Evolutionary conservation across 2,329 filamentous ascomycete genomes (phyloP).

Genomic region (Nothomitra cinnamomea): DNA sequence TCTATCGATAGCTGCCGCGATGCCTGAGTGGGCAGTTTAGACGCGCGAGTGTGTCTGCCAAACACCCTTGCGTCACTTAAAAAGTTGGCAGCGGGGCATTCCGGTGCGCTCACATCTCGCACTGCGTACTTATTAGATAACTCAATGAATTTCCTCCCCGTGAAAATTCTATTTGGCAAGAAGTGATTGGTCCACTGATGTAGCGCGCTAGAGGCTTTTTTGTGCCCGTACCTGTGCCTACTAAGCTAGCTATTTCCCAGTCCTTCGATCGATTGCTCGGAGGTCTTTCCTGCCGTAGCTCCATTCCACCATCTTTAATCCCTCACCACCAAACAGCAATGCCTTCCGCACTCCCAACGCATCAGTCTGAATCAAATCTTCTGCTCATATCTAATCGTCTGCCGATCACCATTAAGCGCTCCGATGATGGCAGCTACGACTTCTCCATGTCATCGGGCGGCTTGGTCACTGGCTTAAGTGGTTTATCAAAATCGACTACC

Average conservation of each 20-base stretch:
- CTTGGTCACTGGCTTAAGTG: conserved; percentile 82
- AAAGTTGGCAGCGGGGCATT: background rate
- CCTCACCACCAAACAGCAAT: background rate
- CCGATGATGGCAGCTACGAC: conserved; percentile 77
- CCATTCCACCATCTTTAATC: background rate
- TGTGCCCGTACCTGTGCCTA: background rate
- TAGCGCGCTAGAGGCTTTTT: background rate
- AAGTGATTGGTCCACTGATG: background rate
- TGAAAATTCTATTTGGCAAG: background rate
- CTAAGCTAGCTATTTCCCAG: background rate
- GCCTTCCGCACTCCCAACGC: background rate
- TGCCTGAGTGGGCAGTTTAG: background rate
- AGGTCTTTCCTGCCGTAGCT: background rate
- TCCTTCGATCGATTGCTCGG: background rate
- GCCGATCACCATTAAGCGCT: conserved; percentile 90
- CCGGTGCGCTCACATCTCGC: no score
- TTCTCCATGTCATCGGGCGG: conserved; percentile 97
- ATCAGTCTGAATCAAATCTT: conserved; percentile 33
- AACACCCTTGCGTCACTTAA: background rate
- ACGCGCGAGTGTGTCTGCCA: background rate
- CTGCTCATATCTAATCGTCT: conserved; percentile 87
- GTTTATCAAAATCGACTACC: conserved; percentile 76
- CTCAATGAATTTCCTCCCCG: background rate
- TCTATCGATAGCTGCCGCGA: background rate
- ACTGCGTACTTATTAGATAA: background rate